A percentile compares a stretch with the other conserved stretches of the same genome.
These are phyloP conservation scores for Neurospora cerealis DNA, from an alignment of 495 filamentous ascomycete species.

Conservation along the genomic window DNA sequence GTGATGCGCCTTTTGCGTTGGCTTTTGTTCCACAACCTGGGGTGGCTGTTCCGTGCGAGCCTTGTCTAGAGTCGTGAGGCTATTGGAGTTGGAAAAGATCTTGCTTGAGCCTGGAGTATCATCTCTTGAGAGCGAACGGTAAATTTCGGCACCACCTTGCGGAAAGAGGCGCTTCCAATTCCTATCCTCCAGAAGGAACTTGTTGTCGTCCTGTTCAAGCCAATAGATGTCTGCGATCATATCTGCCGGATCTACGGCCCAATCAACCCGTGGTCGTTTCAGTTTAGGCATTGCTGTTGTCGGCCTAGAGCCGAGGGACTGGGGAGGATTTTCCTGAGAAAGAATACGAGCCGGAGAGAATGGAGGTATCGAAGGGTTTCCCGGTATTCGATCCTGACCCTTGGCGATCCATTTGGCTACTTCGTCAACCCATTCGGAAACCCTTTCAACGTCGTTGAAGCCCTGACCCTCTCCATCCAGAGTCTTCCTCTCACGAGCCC, in stretches of 20 bases:
- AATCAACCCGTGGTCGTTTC: conserved; percentile 63
- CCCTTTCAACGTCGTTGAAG: conserved; percentile 60
- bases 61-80: conserved; percentile 4
- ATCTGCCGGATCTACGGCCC: conserved; percentile 67
- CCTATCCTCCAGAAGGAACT: conserved; percentile 62
- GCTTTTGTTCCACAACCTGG: conserved; percentile 7
- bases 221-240: conserved; percentile 78
- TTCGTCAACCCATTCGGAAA: conserved; percentile 64
- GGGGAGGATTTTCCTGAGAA: conserved; percentile 21
- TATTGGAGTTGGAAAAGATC: conserved; percentile 6
- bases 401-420: conserved; percentile 45
- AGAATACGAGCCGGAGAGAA: conserved; percentile 36
- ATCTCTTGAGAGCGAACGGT: conserved; percentile 12
- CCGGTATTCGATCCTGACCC: conserved; percentile 21
- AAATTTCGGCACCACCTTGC: conserved; percentile 13
- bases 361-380: conserved; percentile 46
- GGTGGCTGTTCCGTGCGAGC: conserved; percentile 6
- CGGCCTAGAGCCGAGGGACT: conserved; percentile 20
- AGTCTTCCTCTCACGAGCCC: conserved; percentile 58
- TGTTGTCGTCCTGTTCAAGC: conserved; percentile 70
- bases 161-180: conserved; percentile 62
- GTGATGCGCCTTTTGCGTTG: conserved; percentile 2
- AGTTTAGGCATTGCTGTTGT: conserved; percentile 31
- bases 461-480: conserved; percentile 65
- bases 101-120: conserved; percentile 16